Conservation (phyloP, 345 rosid genomes). For the Dipteronia sinensis region DNA sequence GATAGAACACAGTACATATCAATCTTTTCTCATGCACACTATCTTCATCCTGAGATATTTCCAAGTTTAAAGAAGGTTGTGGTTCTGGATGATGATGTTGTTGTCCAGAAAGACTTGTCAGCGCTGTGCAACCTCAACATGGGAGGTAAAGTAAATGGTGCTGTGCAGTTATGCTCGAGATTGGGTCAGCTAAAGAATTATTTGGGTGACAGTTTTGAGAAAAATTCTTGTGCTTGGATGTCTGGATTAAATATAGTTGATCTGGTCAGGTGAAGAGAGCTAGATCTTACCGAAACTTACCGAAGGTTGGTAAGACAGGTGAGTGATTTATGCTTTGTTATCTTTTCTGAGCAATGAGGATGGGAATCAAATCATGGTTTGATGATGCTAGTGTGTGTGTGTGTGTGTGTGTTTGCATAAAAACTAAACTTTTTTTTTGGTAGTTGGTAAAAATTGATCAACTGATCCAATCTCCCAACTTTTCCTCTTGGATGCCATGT, state of each 20-base stretch:
- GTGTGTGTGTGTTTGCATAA: too few relatives aligned
- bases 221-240: slow-evolving; percentile 93
- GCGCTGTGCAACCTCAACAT: slow-evolving; percentile 81
- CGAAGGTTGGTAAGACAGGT: slow-evolving; percentile 60
- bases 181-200: slow-evolving; percentile 50
- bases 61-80: slow-evolving; percentile 69
- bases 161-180: slow-evolving; percentile 74
- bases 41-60: slow-evolving; percentile 77
- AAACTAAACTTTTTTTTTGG: neutral
- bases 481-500: neutral
- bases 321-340: slow-evolving; percentile 18
- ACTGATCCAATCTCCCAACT: neutral
- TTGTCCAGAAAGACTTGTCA: slow-evolving; percentile 91
- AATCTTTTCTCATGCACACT: slow-evolving; percentile 73
- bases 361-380: neutral
- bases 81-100: slow-evolving; percentile 89
- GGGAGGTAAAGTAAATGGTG: slow-evolving; percentile 93
- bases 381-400: too few relatives aligned
- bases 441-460: neutral
- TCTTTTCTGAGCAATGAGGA: too few relatives aligned
- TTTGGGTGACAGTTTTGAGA: slow-evolving; percentile 54
- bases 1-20: slow-evolving; percentile 70
- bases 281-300: slow-evolving; percentile 61
- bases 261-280: slow-evolving; percentile 83
- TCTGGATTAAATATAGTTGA: slow-evolving; percentile 92